phyloP scores from a whole-genome alignment of 495 filamentous ascomycete genomes.

The Hyaloscypha hepaticicola region DNA sequence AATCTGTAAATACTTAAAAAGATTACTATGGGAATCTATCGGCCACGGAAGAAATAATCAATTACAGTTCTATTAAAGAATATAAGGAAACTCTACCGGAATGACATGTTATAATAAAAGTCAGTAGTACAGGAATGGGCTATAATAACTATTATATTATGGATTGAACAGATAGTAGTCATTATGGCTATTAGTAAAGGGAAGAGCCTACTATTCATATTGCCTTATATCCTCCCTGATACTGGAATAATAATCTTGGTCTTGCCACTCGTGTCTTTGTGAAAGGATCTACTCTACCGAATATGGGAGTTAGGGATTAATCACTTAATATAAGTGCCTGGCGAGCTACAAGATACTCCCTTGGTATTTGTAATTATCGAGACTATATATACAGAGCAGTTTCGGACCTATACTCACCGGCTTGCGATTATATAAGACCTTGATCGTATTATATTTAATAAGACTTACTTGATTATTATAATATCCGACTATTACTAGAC shows the following conservation, averaged over 20 bases:
- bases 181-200: background rate
- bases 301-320: background rate
- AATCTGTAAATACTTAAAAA: slow-evolving; percentile 8
- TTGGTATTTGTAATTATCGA: too few species aligned
- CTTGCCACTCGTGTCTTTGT: background rate
- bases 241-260: background rate
- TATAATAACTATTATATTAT: background rate
- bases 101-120: background rate
- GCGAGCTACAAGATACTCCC: background rate
- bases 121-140: background rate
- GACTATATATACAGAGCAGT: too few species aligned
- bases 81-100: background rate
- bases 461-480: too few species aligned
- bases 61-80: background rate
- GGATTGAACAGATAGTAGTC: background rate
- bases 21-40: slow-evolving; percentile 12
- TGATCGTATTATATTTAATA: too few species aligned
- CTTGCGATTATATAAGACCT: too few species aligned
- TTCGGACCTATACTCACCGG: too few species aligned
- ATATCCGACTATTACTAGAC: too few species aligned
- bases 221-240: background rate
- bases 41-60: slow-evolving; percentile 11
- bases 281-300: background rate
- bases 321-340: background rate
- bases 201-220: background rate